Conservation (phyloP, 2,329 filamentous ascomycete genomes). For the Byssoonygena ceratinophila region DNA sequence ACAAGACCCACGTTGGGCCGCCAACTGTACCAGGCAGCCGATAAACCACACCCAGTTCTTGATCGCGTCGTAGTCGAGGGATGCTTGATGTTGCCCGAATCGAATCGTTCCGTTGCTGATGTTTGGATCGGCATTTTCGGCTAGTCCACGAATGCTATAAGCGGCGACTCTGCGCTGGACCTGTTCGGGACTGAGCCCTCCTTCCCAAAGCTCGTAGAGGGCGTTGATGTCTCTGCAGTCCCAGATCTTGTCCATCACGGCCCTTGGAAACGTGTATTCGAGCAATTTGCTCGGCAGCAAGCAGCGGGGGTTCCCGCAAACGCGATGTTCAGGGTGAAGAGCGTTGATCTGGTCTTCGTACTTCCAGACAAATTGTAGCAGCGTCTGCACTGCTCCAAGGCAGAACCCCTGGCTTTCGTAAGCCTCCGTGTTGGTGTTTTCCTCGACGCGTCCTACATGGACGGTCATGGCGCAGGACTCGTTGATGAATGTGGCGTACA, state of each 20-base stretch:
- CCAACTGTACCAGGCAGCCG: conserved; percentile 15
- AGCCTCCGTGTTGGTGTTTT: conserved; percentile 7
- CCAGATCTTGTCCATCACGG: conserved; percentile 5
- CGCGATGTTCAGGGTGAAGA: conserved; percentile 19
- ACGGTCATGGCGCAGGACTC: conserved; percentile 21
- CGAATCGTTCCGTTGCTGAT: conserved; percentile 20
- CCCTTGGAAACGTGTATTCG: background rate
- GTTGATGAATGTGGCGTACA: conserved; percentile 19
- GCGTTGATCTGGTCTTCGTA: conserved; percentile 21
- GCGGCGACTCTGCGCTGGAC: background rate
- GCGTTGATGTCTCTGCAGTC: conserved; percentile 8
- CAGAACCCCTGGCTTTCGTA: conserved; percentile 11
- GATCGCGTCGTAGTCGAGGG: conserved; percentile 19
- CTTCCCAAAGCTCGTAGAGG: conserved; percentile 14
- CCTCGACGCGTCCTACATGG: conserved; percentile 20
- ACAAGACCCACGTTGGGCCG: conserved; percentile 10
- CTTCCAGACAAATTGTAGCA: conserved; percentile 20
- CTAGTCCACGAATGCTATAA: conserved; percentile 12
- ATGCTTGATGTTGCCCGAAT: conserved; percentile 24
- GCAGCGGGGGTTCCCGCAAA: conserved; percentile 2
- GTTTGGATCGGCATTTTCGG: background rate
- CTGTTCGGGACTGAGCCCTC: background rate
- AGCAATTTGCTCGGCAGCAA: conserved; percentile 7
- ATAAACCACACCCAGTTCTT: conserved; percentile 23
- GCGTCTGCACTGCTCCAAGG: conserved; percentile 19